Percentiles rank a stretch among this genome's conserved stretches.
Conservation (phyloP, 768 basidiomycete genomes). For the Gymnopilus dilepis region DNA sequence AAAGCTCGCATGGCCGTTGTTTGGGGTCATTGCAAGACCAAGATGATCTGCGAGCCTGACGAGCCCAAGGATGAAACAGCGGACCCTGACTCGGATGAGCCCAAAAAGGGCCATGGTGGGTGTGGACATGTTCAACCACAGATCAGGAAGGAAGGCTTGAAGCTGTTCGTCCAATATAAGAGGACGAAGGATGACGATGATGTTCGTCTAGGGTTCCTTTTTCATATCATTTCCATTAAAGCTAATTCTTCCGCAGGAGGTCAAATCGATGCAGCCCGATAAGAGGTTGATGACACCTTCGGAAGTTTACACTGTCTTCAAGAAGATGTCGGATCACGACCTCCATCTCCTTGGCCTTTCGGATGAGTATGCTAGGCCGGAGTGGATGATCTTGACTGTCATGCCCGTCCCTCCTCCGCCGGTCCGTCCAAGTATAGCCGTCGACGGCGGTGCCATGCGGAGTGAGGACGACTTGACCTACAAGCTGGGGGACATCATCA, state of each 20-base stretch:
- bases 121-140: constrained; percentile 92
- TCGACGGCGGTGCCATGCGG: constrained; percentile 95
- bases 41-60: constrained; percentile 88
- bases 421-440: constrained; percentile 96
- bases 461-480: constrained; percentile 99
- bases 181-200: constrained; percentile 95
- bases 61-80: constrained; percentile 86
- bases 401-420: constrained; percentile 98
- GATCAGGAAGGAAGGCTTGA: constrained; percentile 93
- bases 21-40: constrained; percentile 87
- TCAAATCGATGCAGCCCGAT: constrained; percentile 81
- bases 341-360: constrained; percentile 89
- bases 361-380: constrained; percentile 94
- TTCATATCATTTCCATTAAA: constrained; percentile 10
- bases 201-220: constrained; percentile 50
- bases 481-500: constrained; percentile 96
- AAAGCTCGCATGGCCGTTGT: constrained; percentile 88
- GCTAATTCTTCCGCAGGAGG: constrained; percentile 55
- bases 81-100: constrained; percentile 68
- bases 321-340: constrained; percentile 93
- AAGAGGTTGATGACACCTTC: constrained; percentile 82
- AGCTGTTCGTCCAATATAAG: constrained; percentile 94
- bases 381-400: constrained; percentile 99
- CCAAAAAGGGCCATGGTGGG: constrained; percentile 94
- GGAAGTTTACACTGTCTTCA: constrained; percentile 93